Percentiles rank a stretch among this genome's conserved stretches.
These are phyloP conservation scores for Pulveroboletus sp. DNA, from an alignment of 768 basidiomycete genomes.

Conservation along the genomic window DNA sequence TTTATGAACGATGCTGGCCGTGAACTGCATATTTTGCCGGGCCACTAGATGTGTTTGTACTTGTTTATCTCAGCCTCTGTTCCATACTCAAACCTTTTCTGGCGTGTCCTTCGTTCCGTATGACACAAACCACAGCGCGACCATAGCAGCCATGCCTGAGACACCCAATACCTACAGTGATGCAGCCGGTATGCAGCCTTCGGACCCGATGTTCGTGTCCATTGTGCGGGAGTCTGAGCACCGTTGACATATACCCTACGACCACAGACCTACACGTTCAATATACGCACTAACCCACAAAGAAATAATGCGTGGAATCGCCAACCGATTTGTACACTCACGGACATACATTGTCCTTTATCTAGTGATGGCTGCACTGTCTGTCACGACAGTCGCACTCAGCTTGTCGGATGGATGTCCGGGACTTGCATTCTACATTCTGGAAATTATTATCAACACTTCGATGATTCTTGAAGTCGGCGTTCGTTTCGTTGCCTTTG, in stretches of 20 bases:
- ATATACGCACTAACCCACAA: constrained; percentile 80
- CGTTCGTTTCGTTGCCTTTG: constrained; percentile 89
- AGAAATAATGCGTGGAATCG: constrained; percentile 80
- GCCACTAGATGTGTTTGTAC: constrained; percentile 22
- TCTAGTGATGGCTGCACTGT: constrained; percentile 82
- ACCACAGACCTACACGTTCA: constrained; percentile 62
- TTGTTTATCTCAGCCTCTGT: constrained; percentile 22
- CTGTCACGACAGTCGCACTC: constrained; percentile 79
- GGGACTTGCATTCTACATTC: constrained; percentile 78
- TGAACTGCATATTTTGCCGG: not conserved
- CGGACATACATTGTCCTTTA: constrained; percentile 84
- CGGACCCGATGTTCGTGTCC: constrained; percentile 28
- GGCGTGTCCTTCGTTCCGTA: not conserved
- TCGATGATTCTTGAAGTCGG: constrained; percentile 93
- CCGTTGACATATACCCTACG: constrained; percentile 13
- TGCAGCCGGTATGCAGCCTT: constrained; percentile 30
- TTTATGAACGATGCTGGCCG: not conserved
- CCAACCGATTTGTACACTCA: constrained; percentile 88
- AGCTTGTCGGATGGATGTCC: constrained; percentile 84
- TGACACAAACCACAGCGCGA: constrained; percentile 3
- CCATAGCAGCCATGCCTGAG: constrained; percentile 33
- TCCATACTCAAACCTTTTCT: not conserved
- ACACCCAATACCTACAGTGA: constrained; percentile 27
- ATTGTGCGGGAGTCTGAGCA: constrained; percentile 8
- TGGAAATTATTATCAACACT: constrained; percentile 84